Evolutionary conservation across 345 rosid species (phyloP).

Genomic region (Populus pruinosa): DNA sequence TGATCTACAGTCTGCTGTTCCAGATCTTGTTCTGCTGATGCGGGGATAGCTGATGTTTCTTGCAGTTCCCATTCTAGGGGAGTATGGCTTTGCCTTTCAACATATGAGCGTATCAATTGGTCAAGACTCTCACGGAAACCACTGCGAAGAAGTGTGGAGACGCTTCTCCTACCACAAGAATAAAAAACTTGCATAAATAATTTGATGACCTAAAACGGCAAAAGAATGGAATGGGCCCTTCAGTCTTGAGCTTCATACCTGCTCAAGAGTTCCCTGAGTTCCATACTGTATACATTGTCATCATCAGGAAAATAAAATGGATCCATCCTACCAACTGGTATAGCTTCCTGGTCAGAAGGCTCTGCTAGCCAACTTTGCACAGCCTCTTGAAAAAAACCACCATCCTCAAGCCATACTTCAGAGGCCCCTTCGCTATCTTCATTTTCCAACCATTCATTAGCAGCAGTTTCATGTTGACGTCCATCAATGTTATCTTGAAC

Average conservation of each 20-base stretch:
- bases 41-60: constrained; percentile 47
- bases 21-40: constrained; percentile 42
- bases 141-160: constrained; percentile 85
- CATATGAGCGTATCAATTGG: constrained; percentile 76
- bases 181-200: constrained; percentile 16
- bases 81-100: constrained; percentile 74
- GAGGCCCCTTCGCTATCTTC: constrained; percentile 47
- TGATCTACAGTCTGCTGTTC: constrained; percentile 54
- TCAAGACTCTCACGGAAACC: constrained; percentile 87
- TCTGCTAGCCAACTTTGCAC: constrained; percentile 55
- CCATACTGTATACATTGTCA: constrained; percentile 57
- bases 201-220: background rate
- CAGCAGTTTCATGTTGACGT: constrained; percentile 34
- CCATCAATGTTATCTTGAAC: constrained; percentile 36
- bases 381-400: constrained; percentile 49
- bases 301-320: constrained; percentile 57
- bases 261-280: constrained; percentile 78
- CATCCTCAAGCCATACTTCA: constrained; percentile 38
- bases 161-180: constrained; percentile 70
- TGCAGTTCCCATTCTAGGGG: constrained; percentile 64
- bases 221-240: background rate
- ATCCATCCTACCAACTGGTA: constrained; percentile 42
- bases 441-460: constrained; percentile 38
- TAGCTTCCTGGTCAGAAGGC: constrained; percentile 46
- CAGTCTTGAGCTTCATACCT: constrained; percentile 44